Percentiles rank a stretch among this genome's conserved stretches.
These are phyloP conservation scores for Arthrobotrys entomopaga DNA, from an alignment of 2,329 filamentous ascomycete genomes.

Conservation along the genomic window DNA sequence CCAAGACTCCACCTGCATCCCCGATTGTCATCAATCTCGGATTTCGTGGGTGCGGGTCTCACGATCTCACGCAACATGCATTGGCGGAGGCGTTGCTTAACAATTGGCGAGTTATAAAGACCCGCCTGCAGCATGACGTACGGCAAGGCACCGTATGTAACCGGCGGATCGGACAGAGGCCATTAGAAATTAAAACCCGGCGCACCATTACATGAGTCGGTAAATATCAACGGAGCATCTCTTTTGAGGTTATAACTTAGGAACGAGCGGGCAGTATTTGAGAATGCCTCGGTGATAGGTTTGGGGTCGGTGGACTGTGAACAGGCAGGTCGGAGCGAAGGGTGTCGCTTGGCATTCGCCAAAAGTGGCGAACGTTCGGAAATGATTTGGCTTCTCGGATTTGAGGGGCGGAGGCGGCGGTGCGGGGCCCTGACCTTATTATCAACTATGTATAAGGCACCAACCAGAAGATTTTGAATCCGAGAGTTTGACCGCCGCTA, in stretches of 20 bases:
- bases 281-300: constrained; percentile 4
- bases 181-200: background rate
- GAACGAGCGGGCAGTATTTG: too few relatives aligned
- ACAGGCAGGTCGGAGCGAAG: constrained; percentile 26
- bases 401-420: background rate
- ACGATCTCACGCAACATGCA: background rate
- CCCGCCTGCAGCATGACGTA: constrained; percentile 15
- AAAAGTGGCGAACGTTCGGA: constrained; percentile 21
- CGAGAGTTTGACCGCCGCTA: constrained; percentile 5
- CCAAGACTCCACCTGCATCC: constrained; percentile 7
- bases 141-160: constrained; percentile 19
- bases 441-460: background rate
- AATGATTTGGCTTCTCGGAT: constrained; percentile 26
- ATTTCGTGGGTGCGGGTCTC: background rate
- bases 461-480: background rate
- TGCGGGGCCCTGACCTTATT: background rate
- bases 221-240: background rate
- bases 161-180: constrained; percentile 7
- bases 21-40: background rate
- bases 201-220: background rate
- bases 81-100: background rate
- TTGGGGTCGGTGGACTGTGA: constrained; percentile 2
- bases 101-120: background rate
- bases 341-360: constrained; percentile 19
- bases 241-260: constrained; percentile 16